Evolutionary conservation across 2,329 filamentous ascomycete genomes (phyloP), one percentile per base, ranked within the genome.

Genomic region (Parasarocladium wereldwijsianum): DNA sequence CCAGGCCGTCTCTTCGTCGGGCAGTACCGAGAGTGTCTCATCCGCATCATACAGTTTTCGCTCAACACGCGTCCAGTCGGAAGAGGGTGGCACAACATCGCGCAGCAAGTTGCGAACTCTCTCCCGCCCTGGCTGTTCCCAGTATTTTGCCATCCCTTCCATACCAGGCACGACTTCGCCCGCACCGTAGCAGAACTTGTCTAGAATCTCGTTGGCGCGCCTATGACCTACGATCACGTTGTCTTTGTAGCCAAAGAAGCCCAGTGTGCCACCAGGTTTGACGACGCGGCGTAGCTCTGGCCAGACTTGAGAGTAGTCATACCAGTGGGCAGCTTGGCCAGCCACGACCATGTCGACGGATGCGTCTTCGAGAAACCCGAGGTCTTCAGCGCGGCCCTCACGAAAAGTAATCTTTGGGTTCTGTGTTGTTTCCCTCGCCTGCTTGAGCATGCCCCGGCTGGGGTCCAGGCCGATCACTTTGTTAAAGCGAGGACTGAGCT

Each of bases 281-380:
- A 76, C 50, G 6, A 71, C 60, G 9, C 68, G 57, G 8, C 51
- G 52, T 34, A 77, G 44, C 41, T 69, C 63, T 0, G 58, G 58
- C 65, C 69, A 78, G 3, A 64, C 57, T 22, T 52, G 55, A 6
- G 37, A 23, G 41, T 67, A 70, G 44, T 76, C 60, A 45, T 79
- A 79, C 73, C 73, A 79, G 44, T 79, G 74, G 23, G 71, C 70
- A 6, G 72, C 62, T 41, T 78, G 71, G 6, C 56, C 62, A 70
- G 60, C 51, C 11, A 63, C 56, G 5, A 52, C 54, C 40, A 62
- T 50, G 43, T 78, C 72, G 2, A 76, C 46, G 4, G 54, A 59
- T 5, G 44, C 52, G 34, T 65, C 59, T 0, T 44, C 31, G 2
- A 76, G 33, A 36, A 66, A 70, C 1, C 49, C 48, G 4, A 75